Evolutionary conservation across 495 filamentous ascomycete species (phyloP).

Genomic region (Tuber brumale): DNA sequence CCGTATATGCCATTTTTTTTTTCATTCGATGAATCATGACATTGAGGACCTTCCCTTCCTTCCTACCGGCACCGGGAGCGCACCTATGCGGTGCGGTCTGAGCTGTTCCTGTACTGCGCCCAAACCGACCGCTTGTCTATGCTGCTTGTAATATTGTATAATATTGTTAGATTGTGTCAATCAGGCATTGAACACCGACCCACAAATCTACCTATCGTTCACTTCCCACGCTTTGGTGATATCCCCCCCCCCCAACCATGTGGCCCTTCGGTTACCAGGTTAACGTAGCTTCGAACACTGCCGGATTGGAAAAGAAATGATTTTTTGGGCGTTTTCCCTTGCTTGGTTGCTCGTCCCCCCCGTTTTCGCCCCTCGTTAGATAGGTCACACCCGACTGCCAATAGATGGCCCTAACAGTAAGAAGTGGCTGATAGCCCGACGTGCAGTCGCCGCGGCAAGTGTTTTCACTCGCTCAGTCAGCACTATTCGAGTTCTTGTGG

Average conservation of each 20-base stretch:
- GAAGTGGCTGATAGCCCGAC: background rate
- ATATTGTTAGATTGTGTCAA: background rate
- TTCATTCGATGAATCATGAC: background rate
- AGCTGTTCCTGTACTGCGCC: background rate
- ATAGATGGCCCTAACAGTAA: background rate
- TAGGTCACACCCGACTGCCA: background rate
- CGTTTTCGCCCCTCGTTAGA: background rate
- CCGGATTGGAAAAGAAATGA: background rate
- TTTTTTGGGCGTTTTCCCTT: background rate
- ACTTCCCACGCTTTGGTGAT: background rate
- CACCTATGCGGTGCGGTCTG: background rate
- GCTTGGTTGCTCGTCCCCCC: background rate
- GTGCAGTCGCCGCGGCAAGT: background rate
- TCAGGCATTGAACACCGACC: background rate
- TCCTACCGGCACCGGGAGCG: background rate
- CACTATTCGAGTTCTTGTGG: background rate
- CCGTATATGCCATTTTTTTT: background rate
- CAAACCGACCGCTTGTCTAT: background rate
- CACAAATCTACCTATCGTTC: background rate
- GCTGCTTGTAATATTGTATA: background rate
- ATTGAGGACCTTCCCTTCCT: background rate
- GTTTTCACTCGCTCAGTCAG: background rate
- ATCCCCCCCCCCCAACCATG: background rate
- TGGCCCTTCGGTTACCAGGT: background rate
- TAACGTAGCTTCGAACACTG: background rate